Conservation (phyloP, 1,284 basidiomycete genomes). For the Phlebopus sp. region DNA sequence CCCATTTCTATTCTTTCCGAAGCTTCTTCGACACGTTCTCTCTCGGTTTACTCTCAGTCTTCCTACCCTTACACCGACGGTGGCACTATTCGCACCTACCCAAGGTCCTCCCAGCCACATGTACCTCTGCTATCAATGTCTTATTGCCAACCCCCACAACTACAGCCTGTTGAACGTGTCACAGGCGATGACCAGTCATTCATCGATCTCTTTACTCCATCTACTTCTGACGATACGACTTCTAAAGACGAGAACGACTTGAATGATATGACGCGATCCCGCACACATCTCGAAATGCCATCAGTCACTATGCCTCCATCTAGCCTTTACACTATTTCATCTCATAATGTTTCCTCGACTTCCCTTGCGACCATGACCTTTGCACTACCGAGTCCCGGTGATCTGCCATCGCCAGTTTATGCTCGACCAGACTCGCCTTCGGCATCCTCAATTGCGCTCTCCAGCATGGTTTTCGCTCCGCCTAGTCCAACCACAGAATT, state of each 20-base stretch:
- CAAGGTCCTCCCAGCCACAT: slow-evolving; percentile 31
- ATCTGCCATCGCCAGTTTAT: slow-evolving; percentile 9
- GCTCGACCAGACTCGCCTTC: slow-evolving; percentile 8
- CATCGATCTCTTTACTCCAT: slow-evolving; percentile 52
- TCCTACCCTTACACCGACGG: slow-evolving; percentile 40
- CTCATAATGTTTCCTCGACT: slow-evolving; percentile 15
- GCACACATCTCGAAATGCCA: slow-evolving; percentile 10
- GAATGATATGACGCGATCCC: slow-evolving; percentile 4
- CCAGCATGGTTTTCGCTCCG: slow-evolving; percentile 28
- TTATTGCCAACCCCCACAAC: slow-evolving; percentile 11
- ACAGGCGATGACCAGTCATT: slow-evolving; percentile 43
- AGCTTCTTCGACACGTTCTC: slow-evolving; percentile 14
- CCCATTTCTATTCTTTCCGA: slow-evolving; percentile 4
- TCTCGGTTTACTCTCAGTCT: slow-evolving; percentile 30
- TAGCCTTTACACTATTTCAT: slow-evolving; percentile 14
- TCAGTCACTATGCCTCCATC: slow-evolving; percentile 22
- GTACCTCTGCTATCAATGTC: slow-evolving; percentile 32
- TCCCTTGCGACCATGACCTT: slow-evolving; percentile 31
- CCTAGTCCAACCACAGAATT: slow-evolving; percentile 24
- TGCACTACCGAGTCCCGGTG: slow-evolving; percentile 29
- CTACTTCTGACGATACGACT: slow-evolving; percentile 27
- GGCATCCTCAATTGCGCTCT: slow-evolving; percentile 20
- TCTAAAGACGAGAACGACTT: slow-evolving; percentile 10
- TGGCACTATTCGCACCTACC: slow-evolving; percentile 47
- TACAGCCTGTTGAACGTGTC: slow-evolving; percentile 11